Percentiles rank a stretch among this genome's conserved stretches.
These are phyloP conservation scores for Neopestalotiopsis sp. DNA, from an alignment of 2,329 filamentous ascomycete species.

Conservation along the genomic window DNA sequence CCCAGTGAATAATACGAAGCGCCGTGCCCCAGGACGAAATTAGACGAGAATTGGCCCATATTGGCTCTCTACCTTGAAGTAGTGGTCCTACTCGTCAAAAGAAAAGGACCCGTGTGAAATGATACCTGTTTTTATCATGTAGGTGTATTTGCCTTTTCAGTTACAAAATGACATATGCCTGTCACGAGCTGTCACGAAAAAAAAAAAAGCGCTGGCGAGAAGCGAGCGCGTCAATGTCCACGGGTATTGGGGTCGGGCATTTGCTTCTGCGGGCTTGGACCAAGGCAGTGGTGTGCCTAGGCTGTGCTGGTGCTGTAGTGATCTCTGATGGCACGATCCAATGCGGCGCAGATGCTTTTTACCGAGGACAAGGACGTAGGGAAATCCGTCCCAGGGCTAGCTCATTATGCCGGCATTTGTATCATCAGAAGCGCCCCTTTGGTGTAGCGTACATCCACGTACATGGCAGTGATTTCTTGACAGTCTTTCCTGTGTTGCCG, in stretches of 20 bases:
- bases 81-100: background rate
- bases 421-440: background rate
- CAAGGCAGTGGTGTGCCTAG: background rate
- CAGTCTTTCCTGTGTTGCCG: background rate
- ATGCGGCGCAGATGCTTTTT: background rate
- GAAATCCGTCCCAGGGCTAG: background rate
- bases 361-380: background rate
- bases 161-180: background rate
- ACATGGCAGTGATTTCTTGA: background rate
- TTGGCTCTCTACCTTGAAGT: background rate
- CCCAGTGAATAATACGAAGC: slow-evolving; percentile 14
- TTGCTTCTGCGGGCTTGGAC: slow-evolving; percentile 3
- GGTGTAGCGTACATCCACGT: background rate
- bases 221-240: background rate
- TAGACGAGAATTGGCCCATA: background rate
- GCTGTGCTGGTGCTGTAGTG: no score
- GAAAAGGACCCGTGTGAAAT: background rate
- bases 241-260: background rate
- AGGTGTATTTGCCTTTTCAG: slow-evolving; percentile 4
- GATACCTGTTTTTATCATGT: slow-evolving; percentile 1
- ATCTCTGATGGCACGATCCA: background rate
- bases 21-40: slow-evolving; percentile 1
- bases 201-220: background rate
- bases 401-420: background rate
- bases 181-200: slow-evolving; percentile 12